These are phyloP conservation scores for Phytophthora fragariaefolia DNA, from an alignment of 352 stramenopile species.

Conservation along the genomic window DNA sequence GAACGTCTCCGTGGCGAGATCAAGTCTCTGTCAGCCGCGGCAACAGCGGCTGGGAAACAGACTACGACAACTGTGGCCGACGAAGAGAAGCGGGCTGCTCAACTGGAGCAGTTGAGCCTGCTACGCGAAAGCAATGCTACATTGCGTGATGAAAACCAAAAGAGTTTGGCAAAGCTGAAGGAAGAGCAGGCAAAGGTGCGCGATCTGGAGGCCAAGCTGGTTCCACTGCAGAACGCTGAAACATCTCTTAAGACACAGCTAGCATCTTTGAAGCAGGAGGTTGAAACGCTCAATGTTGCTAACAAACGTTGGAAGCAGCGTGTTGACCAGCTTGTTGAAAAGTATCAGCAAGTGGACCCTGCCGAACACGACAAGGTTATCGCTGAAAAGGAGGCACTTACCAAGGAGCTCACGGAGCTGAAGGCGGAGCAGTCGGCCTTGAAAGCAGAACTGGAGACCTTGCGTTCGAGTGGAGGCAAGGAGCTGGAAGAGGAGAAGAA, in stretches of 20 bases:
- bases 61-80: slow-evolving; percentile 19
- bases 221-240: slow-evolving; percentile 55
- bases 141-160: slow-evolving; percentile 75
- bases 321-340: slow-evolving; percentile 84
- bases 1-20: slow-evolving; percentile 67
- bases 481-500: slow-evolving; percentile 67
- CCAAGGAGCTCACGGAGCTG: slow-evolving; percentile 52
- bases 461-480: slow-evolving; percentile 55
- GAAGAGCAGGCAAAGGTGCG: slow-evolving; percentile 58
- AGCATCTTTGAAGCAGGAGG: slow-evolving; percentile 68
- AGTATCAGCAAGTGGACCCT: slow-evolving; percentile 84
- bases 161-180: slow-evolving; percentile 59
- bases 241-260: slow-evolving; percentile 54
- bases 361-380: slow-evolving; percentile 75
- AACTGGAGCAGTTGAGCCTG: slow-evolving; percentile 78
- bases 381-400: slow-evolving; percentile 59
- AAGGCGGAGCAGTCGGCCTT: slow-evolving; percentile 49
- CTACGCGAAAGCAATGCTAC: slow-evolving; percentile 83
- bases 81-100: slow-evolving; percentile 60
- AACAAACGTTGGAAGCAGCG: slow-evolving; percentile 84
- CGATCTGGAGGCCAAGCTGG: slow-evolving; percentile 58
- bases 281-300: slow-evolving; percentile 59
- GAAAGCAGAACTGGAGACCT: slow-evolving; percentile 55
- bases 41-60: slow-evolving; percentile 20
- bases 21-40: slow-evolving; percentile 45